These are phyloP conservation scores for Trypanosoma lewisi DNA, from an alignment of 208 protist species.

Conservation along the genomic window DNA sequence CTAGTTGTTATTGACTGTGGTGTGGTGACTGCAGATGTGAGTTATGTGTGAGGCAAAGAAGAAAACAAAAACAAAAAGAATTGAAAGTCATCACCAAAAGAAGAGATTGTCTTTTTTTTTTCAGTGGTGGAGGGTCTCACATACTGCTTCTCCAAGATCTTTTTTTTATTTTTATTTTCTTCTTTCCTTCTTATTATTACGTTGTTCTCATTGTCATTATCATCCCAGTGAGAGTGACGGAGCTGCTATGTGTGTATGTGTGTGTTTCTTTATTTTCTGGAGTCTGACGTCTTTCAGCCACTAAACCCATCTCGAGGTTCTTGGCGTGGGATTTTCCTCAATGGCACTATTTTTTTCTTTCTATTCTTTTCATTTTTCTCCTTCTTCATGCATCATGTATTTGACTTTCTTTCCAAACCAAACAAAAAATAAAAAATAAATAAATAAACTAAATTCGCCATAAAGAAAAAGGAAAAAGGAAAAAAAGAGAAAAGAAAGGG, in stretches of 20 bases:
- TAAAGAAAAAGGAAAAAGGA: constrained; percentile 10
- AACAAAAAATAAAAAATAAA: constrained; percentile 8
- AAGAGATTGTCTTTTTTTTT: too few species aligned
- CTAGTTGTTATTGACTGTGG: too few species aligned
- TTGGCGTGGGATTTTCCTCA: not conserved
- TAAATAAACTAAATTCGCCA: not conserved
- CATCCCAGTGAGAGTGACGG: too few species aligned
- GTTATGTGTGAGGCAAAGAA: too few species aligned
- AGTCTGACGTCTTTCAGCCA: not conserved
- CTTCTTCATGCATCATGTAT: not conserved
- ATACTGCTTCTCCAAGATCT: too few species aligned
- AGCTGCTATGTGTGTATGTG: constrained; percentile 15
- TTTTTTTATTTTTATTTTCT: too few species aligned
- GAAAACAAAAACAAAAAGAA: too few species aligned
- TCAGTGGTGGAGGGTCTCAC: too few species aligned
- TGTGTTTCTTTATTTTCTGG: constrained; percentile 15
- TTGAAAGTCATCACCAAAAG: too few species aligned
- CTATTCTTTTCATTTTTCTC: not conserved
- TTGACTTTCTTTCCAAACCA: not conserved
- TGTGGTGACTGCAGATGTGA: too few species aligned
- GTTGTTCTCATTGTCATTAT: too few species aligned
- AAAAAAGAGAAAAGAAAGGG: constrained; percentile 18
- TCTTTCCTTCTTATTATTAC: too few species aligned
- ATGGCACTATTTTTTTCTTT: constrained; percentile 4
- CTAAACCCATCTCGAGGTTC: not conserved